phyloP scores from a whole-genome alignment of 108 stramenopile genomes.

The Epipyxis sp. region DNA sequence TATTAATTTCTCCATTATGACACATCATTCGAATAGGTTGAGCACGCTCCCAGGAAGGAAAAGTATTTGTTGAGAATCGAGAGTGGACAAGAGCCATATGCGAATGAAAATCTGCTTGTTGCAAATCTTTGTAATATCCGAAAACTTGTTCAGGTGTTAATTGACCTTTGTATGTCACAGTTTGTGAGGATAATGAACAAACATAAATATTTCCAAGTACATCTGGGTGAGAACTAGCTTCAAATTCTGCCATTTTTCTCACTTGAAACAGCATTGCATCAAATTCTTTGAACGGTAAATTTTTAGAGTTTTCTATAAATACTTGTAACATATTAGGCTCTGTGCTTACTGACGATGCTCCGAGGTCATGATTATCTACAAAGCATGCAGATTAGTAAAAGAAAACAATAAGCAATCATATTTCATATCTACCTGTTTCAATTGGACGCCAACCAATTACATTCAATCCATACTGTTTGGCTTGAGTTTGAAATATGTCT shows the following conservation, averaged over 20 bases:
- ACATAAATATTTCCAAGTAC: constrained; percentile 69
- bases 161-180: constrained; percentile 93
- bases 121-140: constrained; percentile 77
- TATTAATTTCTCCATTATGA: constrained; percentile 96
- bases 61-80: constrained; percentile 90
- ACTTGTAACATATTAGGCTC: constrained; percentile 85
- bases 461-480: constrained; percentile 64
- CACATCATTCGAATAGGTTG: constrained; percentile 95
- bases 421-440: constrained; percentile 49
- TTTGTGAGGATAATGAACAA: constrained; percentile 72
- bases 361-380: constrained; percentile 81
- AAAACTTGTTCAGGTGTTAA: constrained; percentile 88
- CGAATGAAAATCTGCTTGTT: constrained; percentile 72
- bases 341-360: constrained; percentile 78
- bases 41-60: constrained; percentile 89
- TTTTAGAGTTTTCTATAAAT: constrained; percentile 77
- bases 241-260: constrained; percentile 52
- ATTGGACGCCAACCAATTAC: constrained; percentile 80
- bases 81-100: constrained; percentile 85
- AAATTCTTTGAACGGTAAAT: constrained; percentile 70
- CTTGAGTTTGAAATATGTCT: constrained; percentile 45
- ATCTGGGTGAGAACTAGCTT: background rate
- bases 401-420: background rate
- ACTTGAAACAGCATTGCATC: constrained; percentile 88
- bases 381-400: too few species aligned